These are phyloP conservation scores for Cladophialophora exuberans DNA, from an alignment of 2,329 filamentous ascomycete genomes.

Conservation along the genomic window DNA sequence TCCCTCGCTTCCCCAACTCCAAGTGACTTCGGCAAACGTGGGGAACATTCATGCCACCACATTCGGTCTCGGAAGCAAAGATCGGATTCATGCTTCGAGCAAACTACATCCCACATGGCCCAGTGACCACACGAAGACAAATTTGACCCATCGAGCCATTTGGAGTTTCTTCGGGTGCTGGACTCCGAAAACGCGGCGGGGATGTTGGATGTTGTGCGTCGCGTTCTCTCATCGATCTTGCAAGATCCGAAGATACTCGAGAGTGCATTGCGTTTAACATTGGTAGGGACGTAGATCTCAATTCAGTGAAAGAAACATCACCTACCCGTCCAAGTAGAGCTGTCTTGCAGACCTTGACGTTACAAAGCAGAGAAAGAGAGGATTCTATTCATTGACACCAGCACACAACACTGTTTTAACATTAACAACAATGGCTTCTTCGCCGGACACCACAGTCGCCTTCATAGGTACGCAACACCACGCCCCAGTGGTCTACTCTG, in stretches of 20 bases:
- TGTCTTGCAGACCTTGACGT: too few relatives aligned
- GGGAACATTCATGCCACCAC: background rate
- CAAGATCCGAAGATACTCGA: too few relatives aligned
- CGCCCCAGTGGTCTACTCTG: background rate
- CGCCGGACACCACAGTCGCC: constrained; percentile 27
- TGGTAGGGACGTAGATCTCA: too few relatives aligned
- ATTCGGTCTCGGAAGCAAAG: background rate
- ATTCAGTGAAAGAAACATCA: too few relatives aligned
- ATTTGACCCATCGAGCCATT: constrained; percentile 4
- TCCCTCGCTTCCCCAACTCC: too few relatives aligned
- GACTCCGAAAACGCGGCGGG: background rate
- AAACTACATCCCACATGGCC: background rate
- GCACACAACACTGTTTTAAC: background rate
- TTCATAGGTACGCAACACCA: constrained; percentile 26
- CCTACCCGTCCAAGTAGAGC: too few relatives aligned
- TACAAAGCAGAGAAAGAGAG: background rate
- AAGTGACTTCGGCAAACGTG: too few relatives aligned
- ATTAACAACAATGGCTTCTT: constrained; percentile 7
- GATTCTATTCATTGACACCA: background rate
- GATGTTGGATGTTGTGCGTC: background rate
- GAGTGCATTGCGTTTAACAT: too few relatives aligned
- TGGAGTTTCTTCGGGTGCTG: constrained; percentile 4
- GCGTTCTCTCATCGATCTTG: too few relatives aligned
- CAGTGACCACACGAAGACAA: background rate
- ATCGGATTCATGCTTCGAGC: background rate